phyloP scores from a whole-genome alignment of 257 asterid species.

The Solanum pinnatisectum region DNA sequence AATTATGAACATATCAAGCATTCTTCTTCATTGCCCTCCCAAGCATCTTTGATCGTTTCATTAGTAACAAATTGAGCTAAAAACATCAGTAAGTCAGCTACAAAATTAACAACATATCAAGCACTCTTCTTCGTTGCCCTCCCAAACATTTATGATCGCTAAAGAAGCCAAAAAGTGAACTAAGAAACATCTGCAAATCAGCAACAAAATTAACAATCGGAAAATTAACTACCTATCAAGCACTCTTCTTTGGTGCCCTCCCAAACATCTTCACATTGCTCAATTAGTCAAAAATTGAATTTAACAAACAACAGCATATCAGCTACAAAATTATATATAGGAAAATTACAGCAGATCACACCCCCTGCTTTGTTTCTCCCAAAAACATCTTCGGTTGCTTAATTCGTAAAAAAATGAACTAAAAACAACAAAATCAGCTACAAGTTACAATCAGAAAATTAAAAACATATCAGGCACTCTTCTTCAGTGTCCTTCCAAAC shows the following conservation, averaged over 20 bases:
- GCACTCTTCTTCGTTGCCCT: background rate
- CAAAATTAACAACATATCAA: too few species aligned
- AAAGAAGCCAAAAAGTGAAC: background rate
- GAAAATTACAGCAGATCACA: background rate
- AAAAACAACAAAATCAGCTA: background rate
- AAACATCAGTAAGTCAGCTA: too few species aligned
- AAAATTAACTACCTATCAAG: background rate
- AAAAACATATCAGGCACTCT: background rate
- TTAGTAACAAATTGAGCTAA: too few species aligned
- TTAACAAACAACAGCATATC: background rate
- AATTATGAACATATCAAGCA: background rate
- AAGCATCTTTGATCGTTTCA: too few species aligned
- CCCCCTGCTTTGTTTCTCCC: background rate
- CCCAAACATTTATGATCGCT: background rate
- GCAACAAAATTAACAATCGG: background rate
- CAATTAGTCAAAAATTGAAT: background rate
- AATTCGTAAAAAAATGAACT: background rate
- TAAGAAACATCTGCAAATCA: background rate
- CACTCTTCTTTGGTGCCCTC: conserved; percentile 8
- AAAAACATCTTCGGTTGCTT: background rate
- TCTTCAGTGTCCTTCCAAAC: background rate
- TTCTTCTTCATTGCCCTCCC: background rate
- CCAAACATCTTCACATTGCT: conserved; percentile 14
- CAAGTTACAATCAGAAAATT: background rate
- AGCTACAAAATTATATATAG: background rate